Conservation (phyloP, 495 filamentous ascomycete genomes). For the Talaromyces thailandensis region DNA sequence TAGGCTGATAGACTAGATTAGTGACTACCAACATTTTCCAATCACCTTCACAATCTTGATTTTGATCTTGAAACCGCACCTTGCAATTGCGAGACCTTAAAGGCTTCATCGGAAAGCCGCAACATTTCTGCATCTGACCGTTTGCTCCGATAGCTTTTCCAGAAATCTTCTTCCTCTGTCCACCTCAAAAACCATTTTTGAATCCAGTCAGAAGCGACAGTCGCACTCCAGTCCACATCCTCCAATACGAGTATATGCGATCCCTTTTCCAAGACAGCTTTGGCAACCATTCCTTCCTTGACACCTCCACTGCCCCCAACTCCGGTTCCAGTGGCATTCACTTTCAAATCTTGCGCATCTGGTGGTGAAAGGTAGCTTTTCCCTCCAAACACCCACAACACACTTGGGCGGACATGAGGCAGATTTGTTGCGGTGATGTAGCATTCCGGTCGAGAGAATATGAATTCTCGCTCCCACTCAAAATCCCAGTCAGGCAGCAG, state of each 20-base stretch:
- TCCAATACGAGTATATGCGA: conserved; percentile 69
- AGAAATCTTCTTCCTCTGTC: neutral
- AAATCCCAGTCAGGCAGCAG: conserved; percentile 41
- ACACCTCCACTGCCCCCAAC: conserved; percentile 61
- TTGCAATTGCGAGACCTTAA: neutral
- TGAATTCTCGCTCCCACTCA: conserved; percentile 32
- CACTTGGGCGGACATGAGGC: conserved; percentile 49
- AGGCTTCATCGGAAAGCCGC: neutral
- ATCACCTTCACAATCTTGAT: neutral
- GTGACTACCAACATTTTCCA: neutral
- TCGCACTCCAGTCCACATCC: conserved; percentile 39
- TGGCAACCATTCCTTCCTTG: conserved; percentile 44
- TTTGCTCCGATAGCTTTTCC: neutral
- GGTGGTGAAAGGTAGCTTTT: conserved; percentile 31
- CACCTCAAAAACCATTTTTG: neutral
- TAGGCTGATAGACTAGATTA: neutral
- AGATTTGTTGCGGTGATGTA: conserved; percentile 18
- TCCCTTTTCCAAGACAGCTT: conserved; percentile 45
- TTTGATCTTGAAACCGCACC: neutral
- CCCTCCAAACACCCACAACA: conserved; percentile 59
- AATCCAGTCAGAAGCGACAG: conserved; percentile 11
- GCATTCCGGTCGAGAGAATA: neutral
- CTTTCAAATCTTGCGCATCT: neutral
- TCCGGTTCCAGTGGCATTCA: conserved; percentile 41
- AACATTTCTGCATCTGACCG: neutral